A percentile compares a stretch with the other conserved stretches of the same genome.
These are phyloP conservation scores for Abrus precatorius DNA, from an alignment of 306 rosid species.

Conservation along the genomic window DNA sequence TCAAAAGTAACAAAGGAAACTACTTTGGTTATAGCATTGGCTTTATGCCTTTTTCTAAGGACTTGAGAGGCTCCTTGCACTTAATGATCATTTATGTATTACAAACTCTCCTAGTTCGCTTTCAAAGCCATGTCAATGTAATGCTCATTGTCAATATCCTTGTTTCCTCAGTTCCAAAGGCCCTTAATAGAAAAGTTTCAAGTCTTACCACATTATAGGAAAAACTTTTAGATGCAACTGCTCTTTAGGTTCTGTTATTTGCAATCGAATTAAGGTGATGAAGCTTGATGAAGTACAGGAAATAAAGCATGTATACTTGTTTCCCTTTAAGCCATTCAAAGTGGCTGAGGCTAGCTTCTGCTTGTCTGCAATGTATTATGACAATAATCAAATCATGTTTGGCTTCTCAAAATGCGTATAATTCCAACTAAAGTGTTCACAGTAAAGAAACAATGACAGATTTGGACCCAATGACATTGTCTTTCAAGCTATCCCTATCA, in stretches of 20 bases:
- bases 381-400: background rate
- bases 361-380: background rate
- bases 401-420: background rate
- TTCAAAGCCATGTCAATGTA: constrained; percentile 19
- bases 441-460: too few relatives aligned
- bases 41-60: constrained; percentile 29
- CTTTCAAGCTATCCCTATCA: too few relatives aligned
- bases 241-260: constrained; percentile 2
- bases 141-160: constrained; percentile 41
- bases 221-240: constrained; percentile 17
- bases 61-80: constrained; percentile 37
- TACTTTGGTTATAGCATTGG: constrained; percentile 29
- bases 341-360: constrained; percentile 7
- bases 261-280: constrained; percentile 32
- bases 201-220: constrained; percentile 26
- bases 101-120: constrained; percentile 6
- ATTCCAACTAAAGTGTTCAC: background rate
- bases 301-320: constrained; percentile 25
- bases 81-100: constrained; percentile 18
- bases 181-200: background rate
- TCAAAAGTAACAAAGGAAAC: background rate
- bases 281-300: constrained; percentile 39
- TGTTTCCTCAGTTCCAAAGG: constrained; percentile 20
- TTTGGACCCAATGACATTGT: too few relatives aligned
- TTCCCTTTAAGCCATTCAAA: background rate